phyloP scores from a whole-genome alignment of 371 early-diverging fungal genomes.

The Coemansia linderi region DNA sequence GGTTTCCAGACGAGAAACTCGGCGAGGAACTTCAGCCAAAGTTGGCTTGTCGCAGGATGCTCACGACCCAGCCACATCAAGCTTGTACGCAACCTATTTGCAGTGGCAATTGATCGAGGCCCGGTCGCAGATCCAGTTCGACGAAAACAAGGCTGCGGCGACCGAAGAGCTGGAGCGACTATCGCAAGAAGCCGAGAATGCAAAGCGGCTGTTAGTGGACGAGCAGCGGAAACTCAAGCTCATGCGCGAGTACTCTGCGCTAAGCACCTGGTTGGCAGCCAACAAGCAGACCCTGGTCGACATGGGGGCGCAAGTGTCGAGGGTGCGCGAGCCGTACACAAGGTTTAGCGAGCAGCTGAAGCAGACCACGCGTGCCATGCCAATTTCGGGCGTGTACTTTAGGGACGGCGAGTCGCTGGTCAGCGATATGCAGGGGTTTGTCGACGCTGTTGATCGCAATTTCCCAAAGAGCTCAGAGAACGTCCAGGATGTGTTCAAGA shows the following conservation, averaged over 20 bases:
- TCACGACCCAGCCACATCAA: constrained; percentile 1
- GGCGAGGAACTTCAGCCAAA: constrained; percentile 1
- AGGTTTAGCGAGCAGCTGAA: constrained; percentile 18
- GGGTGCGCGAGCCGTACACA: constrained; percentile 23
- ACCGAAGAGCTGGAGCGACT: constrained; percentile 19
- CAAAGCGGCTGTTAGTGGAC: constrained; percentile 9
- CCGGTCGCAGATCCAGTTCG: constrained; percentile 33
- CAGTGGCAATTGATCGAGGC: constrained; percentile 47
- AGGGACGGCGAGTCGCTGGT: constrained; percentile 20
- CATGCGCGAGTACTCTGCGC: constrained; percentile 32
- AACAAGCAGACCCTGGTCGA: constrained; percentile 20
- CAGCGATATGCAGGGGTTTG: constrained; percentile 25
- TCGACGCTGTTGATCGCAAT: constrained; percentile 10
- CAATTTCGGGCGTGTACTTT: constrained; percentile 30
- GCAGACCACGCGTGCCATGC: constrained; percentile 43
- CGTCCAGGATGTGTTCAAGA: constrained; percentile 7
- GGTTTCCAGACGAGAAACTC: constrained; percentile 1
- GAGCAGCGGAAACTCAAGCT: constrained; percentile 43
- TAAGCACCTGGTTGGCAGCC: constrained; percentile 25
- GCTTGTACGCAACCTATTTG: constrained; percentile 14
- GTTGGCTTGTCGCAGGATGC: background rate
- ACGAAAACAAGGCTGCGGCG: constrained; percentile 32
- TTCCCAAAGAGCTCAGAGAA: constrained; percentile 9
- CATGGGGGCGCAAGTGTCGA: constrained; percentile 18
- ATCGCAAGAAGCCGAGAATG: constrained; percentile 18